Base-by-base conservation (phyloP, 192 early-diverging fungal genomes). In the Spizellomyces sp. region DNA sequence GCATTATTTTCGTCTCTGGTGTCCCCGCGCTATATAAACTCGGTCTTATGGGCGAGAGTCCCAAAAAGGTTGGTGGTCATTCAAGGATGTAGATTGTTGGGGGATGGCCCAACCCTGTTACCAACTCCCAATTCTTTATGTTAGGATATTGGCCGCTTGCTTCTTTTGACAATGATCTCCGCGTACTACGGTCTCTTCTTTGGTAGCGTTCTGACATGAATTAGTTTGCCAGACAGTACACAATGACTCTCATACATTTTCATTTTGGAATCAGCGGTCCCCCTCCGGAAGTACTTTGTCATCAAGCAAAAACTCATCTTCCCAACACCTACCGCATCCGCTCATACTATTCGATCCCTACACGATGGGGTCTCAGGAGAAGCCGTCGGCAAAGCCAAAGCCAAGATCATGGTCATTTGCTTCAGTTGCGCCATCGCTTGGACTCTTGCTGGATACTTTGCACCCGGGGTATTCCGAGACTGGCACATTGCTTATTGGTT, bases 181-280 rank as follows among this genome's bases (percentile, higher is more conserved):
- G 89, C 93, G 9, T 93, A 92, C 75, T 95, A 92, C 83, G 94
- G 94, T n/a, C 89, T 95, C 5, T 95, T 94, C 79, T 94, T 94
- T 82, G 93, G 91, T 6, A 36, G 27, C 27, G 27, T 36, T 36
- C 81, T 36, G 27, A 36, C 3, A 3, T 36, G 0, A 36, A 36
- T 36, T 36, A 36, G 27, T 36, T 36, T 36, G 27, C 27, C 27
- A 36, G 27, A 36, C 27, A 36, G 27, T 36, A 36, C 27, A 0
- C 27, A 36, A 3, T 36, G 3, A 36, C 27, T n/a, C n/a, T n/a
- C n/a, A n/a, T n/a, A n/a, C n/a, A n/a, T 36, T 36, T 36, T 36
- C 27, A 36, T 2, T 36, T 36, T 36, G 1, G 1, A n/a, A 36
- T 36, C 27, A 36, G 93, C 69, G 58, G 47, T 70, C 21, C 69